Base-by-base conservation (phyloP, 192 early-diverging fungal genomes). In the Cetraspora pellucida region DNA sequence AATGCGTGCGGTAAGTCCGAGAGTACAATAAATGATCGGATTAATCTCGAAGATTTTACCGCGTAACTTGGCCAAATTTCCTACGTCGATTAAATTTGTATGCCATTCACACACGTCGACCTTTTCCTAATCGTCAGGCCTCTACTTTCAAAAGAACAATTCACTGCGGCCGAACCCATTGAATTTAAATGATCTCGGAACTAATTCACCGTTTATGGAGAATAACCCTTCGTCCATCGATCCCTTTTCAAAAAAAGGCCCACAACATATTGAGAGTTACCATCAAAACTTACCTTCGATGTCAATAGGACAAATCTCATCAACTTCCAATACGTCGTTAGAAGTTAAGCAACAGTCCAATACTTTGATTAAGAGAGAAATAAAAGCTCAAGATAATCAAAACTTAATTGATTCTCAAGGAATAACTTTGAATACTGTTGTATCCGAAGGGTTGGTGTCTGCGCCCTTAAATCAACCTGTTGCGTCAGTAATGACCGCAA, bases 131-230 rank as follows among this genome's bases (percentile, higher is more conserved):
- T 70, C 67, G 47, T 52, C 67, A 70, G 67, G 67, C 44, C 67
- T 70, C 67, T 70, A 70, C 67, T 70, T 70, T 70, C 67, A 70
- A 70, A 70, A 70, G 67, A 70, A 70, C 47, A 70, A 70, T 70
- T 37, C 67, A n/a, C 27, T 70, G 9, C 67, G 67, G 23, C 67
- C 67, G 14, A 52, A 21, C 25, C 37, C 67, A 21, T 30, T 37
- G 37, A 43, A n/a, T 65, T 37, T 30, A 30, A 65, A 65, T 43
- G 63, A 65, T 10, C 28, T 37, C 31, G 63, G 37, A 3, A 19
- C 37, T 17, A 45, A 23, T 45, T 19, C 37, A 43, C 10, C 19
- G 10, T 16, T 63, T 16, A 28, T n/a, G 37, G 63, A 45, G 37
- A 43, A 28, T 31, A 44, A 65, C 19, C 31, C 28, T 37, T 65